Percentiles rank a stretch among this genome's conserved stretches.
Conservation (phyloP, 192 early-diverging fungal species). For the Podila epicladia region DNA sequence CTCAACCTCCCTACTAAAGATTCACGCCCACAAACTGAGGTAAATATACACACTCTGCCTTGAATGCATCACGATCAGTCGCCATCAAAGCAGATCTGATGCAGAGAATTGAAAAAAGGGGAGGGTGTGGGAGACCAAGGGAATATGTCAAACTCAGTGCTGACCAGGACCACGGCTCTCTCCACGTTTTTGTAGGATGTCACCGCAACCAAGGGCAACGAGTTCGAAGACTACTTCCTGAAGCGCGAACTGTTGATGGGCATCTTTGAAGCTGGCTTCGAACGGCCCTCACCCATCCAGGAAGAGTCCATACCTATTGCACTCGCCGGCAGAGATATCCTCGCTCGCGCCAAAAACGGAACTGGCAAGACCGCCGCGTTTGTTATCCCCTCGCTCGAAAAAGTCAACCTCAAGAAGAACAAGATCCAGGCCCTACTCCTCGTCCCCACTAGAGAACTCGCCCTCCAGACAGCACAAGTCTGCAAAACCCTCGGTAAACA, state of each 20-base stretch:
- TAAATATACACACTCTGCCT: slow-evolving; percentile 7
- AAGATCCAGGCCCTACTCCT: slow-evolving; percentile 94
- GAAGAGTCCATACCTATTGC: slow-evolving; percentile 99
- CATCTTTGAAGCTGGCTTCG: slow-evolving; percentile 98
- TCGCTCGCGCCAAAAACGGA: slow-evolving; percentile 97
- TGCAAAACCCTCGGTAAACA: slow-evolving; percentile 98
- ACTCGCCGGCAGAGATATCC: slow-evolving; percentile 93
- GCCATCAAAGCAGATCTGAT: too few species aligned
- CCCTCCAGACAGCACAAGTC: slow-evolving; percentile 98
- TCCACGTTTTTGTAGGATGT: slow-evolving; percentile 70
- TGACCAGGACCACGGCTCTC: background rate
- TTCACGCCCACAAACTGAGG: slow-evolving; percentile 89
- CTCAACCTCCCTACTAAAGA: slow-evolving; percentile 86
- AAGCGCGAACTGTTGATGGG: slow-evolving; percentile 98
- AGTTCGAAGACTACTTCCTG: slow-evolving; percentile 99
- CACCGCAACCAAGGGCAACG: slow-evolving; percentile 97
- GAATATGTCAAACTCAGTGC: too few species aligned
- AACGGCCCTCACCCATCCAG: slow-evolving; percentile 97
- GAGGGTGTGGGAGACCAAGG: too few species aligned
- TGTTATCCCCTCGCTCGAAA: slow-evolving; percentile 95
- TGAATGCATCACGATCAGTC: too few species aligned
- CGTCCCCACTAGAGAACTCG: slow-evolving; percentile 97
- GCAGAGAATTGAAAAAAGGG: too few species aligned
- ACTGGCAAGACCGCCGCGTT: slow-evolving; percentile 97
- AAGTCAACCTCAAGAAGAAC: slow-evolving; percentile 85